These are phyloP conservation scores for Lolium perenne DNA, from an alignment of 176 grass and related monocot species.

Conservation along the genomic window DNA sequence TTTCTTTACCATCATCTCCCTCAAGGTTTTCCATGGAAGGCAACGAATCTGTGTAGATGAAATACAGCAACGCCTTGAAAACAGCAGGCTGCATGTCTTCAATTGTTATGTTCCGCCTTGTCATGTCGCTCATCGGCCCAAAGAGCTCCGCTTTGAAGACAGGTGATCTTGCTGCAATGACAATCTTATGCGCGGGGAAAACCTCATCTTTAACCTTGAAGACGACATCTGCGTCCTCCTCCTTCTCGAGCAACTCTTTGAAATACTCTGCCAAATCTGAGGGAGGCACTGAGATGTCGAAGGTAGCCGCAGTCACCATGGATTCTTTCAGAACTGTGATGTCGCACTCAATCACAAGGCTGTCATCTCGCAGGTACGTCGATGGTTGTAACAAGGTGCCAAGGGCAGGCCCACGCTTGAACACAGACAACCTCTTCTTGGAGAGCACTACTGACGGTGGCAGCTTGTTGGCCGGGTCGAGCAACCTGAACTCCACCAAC, in stretches of 20 bases:
- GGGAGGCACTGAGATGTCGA: slow-evolving; percentile 14
- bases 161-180: neutral
- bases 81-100: slow-evolving; percentile 5
- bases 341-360: slow-evolving; percentile 4
- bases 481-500: too few relatives aligned
- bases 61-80: slow-evolving; percentile 10
- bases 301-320: neutral
- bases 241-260: neutral
- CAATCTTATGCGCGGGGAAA: neutral
- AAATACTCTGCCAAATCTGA: neutral
- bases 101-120: neutral
- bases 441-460: neutral
- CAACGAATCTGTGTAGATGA: neutral
- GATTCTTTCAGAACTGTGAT: neutral
- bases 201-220: neutral
- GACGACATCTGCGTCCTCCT: neutral
- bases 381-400: neutral
- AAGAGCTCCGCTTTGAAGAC: slow-evolving; percentile 7
- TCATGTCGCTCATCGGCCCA: neutral
- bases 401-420: too few relatives aligned
- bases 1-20: slow-evolving; percentile 1
- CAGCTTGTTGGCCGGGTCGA: neutral
- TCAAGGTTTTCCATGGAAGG: neutral
- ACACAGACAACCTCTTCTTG: neutral
- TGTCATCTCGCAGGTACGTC: neutral